Conservation (phyloP, 225 moss, liverwort and hornwort genomes). For the Physcomitrium patens region DNA sequence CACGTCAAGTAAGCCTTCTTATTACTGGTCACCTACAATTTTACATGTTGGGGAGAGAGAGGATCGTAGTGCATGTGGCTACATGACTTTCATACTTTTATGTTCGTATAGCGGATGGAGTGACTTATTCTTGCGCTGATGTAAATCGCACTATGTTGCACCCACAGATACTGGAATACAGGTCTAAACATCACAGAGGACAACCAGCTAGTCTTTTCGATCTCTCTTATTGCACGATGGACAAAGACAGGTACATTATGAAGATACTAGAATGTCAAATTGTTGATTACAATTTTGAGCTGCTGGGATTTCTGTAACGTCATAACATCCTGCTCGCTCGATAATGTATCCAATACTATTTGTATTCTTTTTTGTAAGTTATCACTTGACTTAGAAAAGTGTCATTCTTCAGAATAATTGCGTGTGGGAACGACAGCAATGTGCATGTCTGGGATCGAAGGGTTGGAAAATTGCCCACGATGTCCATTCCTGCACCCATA, state of each 20-base stretch:
- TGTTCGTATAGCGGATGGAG: slow-evolving; percentile 21
- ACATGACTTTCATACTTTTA: background rate
- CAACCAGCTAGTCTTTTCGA: slow-evolving; percentile 67
- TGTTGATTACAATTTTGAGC: slow-evolving; percentile 19
- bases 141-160: slow-evolving; percentile 17
- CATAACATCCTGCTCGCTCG: background rate
- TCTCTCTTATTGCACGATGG: slow-evolving; percentile 62
- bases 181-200: slow-evolving; percentile 38
- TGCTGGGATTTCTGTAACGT: slow-evolving; percentile 4
- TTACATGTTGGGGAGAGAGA: background rate
- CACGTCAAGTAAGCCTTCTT: slow-evolving; percentile 62
- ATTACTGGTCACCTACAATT: background rate
- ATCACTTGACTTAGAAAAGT: slow-evolving; percentile 19
- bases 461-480: slow-evolving; percentile 57
- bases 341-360: slow-evolving; percentile 10
- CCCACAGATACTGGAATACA: slow-evolving; percentile 42
- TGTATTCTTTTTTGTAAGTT: slow-evolving; percentile 16
- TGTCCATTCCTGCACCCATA: slow-evolving; percentile 56
- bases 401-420: slow-evolving; percentile 65
- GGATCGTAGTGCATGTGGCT: background rate
- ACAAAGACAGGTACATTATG: slow-evolving; percentile 63
- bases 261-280: slow-evolving; percentile 6
- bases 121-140: slow-evolving; percentile 9
- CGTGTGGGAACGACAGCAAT: slow-evolving; percentile 83
- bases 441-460: slow-evolving; percentile 94